Conservation (phyloP, 176 grass and related monocot genomes). For the Oryza glaberrima region DNA sequence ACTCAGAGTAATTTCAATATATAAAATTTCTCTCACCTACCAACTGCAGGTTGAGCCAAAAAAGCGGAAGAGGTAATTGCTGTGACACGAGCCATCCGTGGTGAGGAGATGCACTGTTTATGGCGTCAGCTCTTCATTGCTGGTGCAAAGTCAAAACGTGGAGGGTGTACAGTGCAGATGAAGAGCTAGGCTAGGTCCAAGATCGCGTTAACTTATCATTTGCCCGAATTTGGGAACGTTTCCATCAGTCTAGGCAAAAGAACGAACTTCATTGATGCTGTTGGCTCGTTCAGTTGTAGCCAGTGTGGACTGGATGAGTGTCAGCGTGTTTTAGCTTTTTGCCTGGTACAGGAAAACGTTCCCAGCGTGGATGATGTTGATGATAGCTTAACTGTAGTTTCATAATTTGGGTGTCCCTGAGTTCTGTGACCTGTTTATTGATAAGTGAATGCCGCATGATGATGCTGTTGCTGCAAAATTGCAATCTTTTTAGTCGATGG, state of each 20-base stretch:
- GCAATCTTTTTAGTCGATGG: neutral
- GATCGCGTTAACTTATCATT: slow-evolving; percentile 40
- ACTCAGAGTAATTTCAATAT: neutral
- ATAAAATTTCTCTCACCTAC: neutral
- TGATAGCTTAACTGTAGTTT: slow-evolving; percentile 46
- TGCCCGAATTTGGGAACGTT: slow-evolving; percentile 40
- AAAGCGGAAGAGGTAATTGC: slow-evolving; percentile 72
- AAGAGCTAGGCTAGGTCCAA: slow-evolving; percentile 50
- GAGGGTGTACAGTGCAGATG: slow-evolving; percentile 56
- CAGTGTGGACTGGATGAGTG: neutral
- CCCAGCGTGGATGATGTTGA: slow-evolving; percentile 39
- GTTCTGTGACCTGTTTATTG: slow-evolving; percentile 3
- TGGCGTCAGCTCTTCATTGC: slow-evolving; percentile 39
- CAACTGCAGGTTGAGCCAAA: slow-evolving; percentile 70
- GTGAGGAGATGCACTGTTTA: slow-evolving; percentile 38
- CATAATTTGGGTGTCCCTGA: slow-evolving; percentile 13
- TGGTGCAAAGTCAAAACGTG: slow-evolving; percentile 42
- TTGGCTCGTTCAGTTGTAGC: slow-evolving; percentile 32
- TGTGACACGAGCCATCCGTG: slow-evolving; percentile 12
- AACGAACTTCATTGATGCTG: slow-evolving; percentile 6
- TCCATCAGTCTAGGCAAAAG: slow-evolving; percentile 41
- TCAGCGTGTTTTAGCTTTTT: slow-evolving; percentile 42
- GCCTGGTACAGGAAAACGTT: slow-evolving; percentile 34
- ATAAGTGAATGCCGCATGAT: neutral
- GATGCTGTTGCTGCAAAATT: neutral